Evolutionary conservation across 176 grass and related monocot species (phyloP).

Genomic region (Oryza nivara): DNA sequence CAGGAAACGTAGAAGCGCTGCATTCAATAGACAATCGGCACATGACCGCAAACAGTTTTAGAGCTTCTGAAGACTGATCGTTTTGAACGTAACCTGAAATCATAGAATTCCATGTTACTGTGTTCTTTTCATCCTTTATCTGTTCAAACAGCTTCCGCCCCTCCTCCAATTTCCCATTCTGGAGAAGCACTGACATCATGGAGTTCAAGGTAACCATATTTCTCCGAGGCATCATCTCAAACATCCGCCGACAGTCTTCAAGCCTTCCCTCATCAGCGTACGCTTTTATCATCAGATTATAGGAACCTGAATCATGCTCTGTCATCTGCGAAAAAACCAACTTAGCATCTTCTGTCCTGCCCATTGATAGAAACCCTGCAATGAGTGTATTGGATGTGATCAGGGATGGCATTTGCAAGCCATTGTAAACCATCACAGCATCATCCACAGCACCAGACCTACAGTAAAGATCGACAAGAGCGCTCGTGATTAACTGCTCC

Average conservation of each 20-base stretch:
- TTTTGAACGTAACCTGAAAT: slow-evolving; percentile 67
- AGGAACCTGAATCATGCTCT: slow-evolving; percentile 52
- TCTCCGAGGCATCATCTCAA: slow-evolving; percentile 61
- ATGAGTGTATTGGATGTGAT: slow-evolving; percentile 56
- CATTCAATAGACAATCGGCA: slow-evolving; percentile 44
- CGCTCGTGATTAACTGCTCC: slow-evolving; percentile 51
- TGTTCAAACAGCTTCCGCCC: slow-evolving; percentile 56
- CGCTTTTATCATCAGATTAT: slow-evolving; percentile 62
- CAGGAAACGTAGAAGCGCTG: slow-evolving; percentile 58
- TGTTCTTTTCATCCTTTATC: slow-evolving; percentile 55
- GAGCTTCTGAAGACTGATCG: slow-evolving; percentile 50
- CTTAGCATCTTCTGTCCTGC: slow-evolving; percentile 44
- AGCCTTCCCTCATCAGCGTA: slow-evolving; percentile 51
- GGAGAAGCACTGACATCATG: slow-evolving; percentile 59
- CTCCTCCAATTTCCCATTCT: slow-evolving; percentile 54
- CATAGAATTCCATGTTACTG: slow-evolving; percentile 66
- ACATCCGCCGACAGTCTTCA: slow-evolving; percentile 51
- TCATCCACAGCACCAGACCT: slow-evolving; percentile 48
- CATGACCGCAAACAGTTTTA: slow-evolving; percentile 56
- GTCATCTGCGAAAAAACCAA: slow-evolving; percentile 43
- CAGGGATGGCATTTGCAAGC: slow-evolving; percentile 44
- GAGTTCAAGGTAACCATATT: slow-evolving; percentile 62
- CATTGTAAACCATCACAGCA: slow-evolving; percentile 40
- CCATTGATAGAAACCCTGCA: slow-evolving; percentile 41
- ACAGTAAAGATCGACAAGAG: slow-evolving; percentile 63